These are phyloP conservation scores for Diaporthe capsici DNA, from an alignment of 2,329 filamentous ascomycete genomes.

Conservation along the genomic window DNA sequence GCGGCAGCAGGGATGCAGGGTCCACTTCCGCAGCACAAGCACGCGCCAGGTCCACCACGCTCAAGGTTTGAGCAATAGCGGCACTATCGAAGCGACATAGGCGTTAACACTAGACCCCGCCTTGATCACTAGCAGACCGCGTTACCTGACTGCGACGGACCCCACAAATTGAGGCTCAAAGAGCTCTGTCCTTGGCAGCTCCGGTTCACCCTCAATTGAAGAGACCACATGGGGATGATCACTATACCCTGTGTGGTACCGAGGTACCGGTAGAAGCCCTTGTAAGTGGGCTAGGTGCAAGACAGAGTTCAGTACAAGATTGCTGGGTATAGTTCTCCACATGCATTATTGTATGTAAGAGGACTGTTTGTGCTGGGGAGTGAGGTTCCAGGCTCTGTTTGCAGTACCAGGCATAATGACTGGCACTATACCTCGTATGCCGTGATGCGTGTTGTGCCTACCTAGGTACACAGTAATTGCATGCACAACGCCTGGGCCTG, in stretches of 20 bases:
- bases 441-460: background rate
- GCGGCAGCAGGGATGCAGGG: constrained; percentile 24
- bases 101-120: background rate
- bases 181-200: constrained; percentile 13
- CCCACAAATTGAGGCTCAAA: constrained; percentile 25
- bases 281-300: background rate
- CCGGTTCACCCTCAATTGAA: background rate
- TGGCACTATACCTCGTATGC: background rate
- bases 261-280: background rate
- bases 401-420: background rate
- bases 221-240: constrained; percentile 28
- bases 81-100: constrained; percentile 8
- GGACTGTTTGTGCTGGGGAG: background rate
- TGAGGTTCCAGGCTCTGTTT: background rate
- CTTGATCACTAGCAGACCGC: background rate
- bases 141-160: background rate
- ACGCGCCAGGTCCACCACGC: background rate
- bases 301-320: background rate
- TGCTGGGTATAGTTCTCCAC: background rate
- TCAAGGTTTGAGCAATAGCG: background rate
- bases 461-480: background rate
- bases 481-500: background rate
- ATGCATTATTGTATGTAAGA: background rate
- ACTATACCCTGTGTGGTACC: background rate
- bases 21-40: background rate